Evolutionary conservation across 2,329 filamentous ascomycete genomes (phyloP), one percentile per base, ranked within the genome.

Genomic region (Cladosporium oxysporum): DNA sequence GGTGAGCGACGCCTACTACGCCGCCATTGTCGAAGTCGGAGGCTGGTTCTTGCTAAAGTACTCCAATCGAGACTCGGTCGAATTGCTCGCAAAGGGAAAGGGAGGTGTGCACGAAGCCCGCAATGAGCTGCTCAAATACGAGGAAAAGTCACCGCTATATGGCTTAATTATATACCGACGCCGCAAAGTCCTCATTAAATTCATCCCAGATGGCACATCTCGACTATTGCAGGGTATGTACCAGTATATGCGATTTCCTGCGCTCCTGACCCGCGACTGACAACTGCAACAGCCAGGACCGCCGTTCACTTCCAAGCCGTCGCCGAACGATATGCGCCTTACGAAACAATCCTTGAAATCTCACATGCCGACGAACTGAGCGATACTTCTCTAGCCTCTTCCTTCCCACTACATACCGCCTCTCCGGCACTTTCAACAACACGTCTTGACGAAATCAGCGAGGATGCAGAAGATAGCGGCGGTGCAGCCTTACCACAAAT

Each of bases 11-110:
- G 93, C 93, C 74, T 90, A 96, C 80, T 90, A 93, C 76, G 83
- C 87, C 73, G 91, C 92, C 65, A 83, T 89, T 73, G 86, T 87
- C 67, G 95, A 98, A 80, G 88, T 92, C 66, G 93, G 93, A 82
- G 93, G 93, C 90, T 99, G 95, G 95, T 95, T 99, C 75, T 87
- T 98, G 69, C 88, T 99, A 72, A 93, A 94, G 77, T 99, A 99
- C 80, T 85, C 87, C 69, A 90, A 90, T 68, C 90, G 95, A 78
- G 95, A 99, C 82, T 91, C 94, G 72, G 85, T 99, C 68, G 89
- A 91, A 70, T 80, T 99, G 65, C 83, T 95, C 66, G 87, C 84
- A 67, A 87, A 86, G 71, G 95, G 95, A 59, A 90, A 84, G 71
- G 91, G 91, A 71, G 94, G 95, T 69, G 89, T 97, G 66, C 85